Evolutionary conservation across 164 flowering plant species (phyloP).

Genomic region (Houttuynia cordata): DNA sequence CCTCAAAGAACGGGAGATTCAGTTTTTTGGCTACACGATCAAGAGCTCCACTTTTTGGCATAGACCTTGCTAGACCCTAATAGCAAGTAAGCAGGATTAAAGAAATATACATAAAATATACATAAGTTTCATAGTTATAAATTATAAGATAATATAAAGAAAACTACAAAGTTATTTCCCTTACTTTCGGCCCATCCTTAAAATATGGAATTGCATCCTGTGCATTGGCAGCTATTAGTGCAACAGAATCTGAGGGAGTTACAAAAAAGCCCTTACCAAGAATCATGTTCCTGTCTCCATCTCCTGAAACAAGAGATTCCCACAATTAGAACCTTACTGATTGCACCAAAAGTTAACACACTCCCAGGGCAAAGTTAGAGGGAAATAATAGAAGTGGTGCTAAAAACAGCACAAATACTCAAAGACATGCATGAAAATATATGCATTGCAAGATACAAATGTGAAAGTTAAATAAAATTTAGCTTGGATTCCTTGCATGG

Average conservation of each 20-base stretch:
- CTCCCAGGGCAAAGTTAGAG: neutral
- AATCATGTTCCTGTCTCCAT: conserved; percentile 98
- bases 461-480: no score
- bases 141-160: neutral
- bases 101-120: neutral
- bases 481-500: no score
- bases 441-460: neutral
- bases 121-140: neutral
- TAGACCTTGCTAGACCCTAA: conserved; percentile 95
- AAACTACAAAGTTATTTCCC: neutral
- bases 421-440: neutral
- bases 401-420: neutral
- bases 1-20: conserved; percentile 92
- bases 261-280: conserved; percentile 76
- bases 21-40: conserved; percentile 86
- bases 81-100: neutral
- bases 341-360: neutral
- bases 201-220: conserved; percentile 91
- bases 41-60: conserved; percentile 99
- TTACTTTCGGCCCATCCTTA: conserved; percentile 69
- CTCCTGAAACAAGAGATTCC: conserved; percentile 49
- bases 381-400: neutral
- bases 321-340: neutral
- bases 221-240: conserved; percentile 94
- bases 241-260: conserved; percentile 98